Evolutionary conservation across 2,329 filamentous ascomycete species (phyloP), one percentile per base, ranked within the genome.

Genomic region (Dothidotthia symphoricarpi): DNA sequence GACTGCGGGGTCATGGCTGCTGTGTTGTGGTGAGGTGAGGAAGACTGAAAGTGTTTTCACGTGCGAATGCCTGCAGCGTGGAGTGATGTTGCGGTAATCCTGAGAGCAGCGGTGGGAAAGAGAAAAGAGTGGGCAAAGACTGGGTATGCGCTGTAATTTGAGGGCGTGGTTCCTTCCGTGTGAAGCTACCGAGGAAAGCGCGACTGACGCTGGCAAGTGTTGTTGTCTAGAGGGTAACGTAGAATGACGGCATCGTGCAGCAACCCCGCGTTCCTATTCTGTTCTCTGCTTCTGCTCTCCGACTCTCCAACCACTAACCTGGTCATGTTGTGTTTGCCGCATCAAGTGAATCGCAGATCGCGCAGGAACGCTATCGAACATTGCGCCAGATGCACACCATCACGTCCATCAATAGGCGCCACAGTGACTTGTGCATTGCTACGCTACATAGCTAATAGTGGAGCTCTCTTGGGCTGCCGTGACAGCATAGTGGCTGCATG

Each of bases 1-100:
- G 63, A 64, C 37, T 61, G 55, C 32, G 58, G 61, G 13, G 65
- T 64, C 65, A 67, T 64, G 42, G 30, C 52, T 39, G 34, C 25
- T 36, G 39, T 43, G 41, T 33, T 39, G 33, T 25, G 13, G 19
- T 38, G 42, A 28, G 26, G 35, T 32, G 31, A 33, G 29, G 28
- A 25, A 33, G 36, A 24, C 32, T 41, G 30, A 32, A 34, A 31
- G 38, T 39, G 34, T 43, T 41, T 25, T 30, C 17, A 44, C 39
- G 49, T 41, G 53, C 50, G 51, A 43, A 49, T 30, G 31, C 13
- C 16, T 27, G 19, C 17, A 29, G 15, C 28, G 42, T 37, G 37
- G 42, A 31, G 38, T 28, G 26, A 31, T 34, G 39, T 13, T 9
- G 31, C 9, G 31, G 31, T 22, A 33, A 28, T 28, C 24, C 24